A percentile compares a stretch with the other conserved stretches of the same genome.
Evolutionary conservation across 2,329 filamentous ascomycete species (phyloP).

Genomic region (Penicillium sp.): DNA sequence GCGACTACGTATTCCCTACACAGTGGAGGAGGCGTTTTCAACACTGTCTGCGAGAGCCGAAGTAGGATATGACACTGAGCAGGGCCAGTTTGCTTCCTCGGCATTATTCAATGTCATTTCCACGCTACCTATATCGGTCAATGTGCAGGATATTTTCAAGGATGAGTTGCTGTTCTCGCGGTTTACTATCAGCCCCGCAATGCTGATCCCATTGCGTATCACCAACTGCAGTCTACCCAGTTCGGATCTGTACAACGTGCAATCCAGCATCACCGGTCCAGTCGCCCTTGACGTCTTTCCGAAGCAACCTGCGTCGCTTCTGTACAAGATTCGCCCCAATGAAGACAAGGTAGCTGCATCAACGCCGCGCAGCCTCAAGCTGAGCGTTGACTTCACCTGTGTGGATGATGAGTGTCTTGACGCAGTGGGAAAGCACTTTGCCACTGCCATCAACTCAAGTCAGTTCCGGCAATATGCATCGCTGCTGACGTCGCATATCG

Average conservation of each 20-base stretch:
- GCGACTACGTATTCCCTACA: constrained; percentile 68
- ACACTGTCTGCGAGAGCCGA: constrained; percentile 74
- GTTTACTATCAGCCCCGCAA: constrained; percentile 85
- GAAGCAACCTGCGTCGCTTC: constrained; percentile 72
- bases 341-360: constrained; percentile 18
- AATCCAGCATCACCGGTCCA: constrained; percentile 46
- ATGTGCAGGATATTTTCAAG: constrained; percentile 95
- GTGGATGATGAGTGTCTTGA: constrained; percentile 67
- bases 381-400: constrained; percentile 72
- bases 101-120: constrained; percentile 64
- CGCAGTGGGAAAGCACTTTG: constrained; percentile 47
- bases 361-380: constrained; percentile 42
- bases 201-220: constrained; percentile 68
- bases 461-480: constrained; percentile 47
- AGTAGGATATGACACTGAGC: constrained; percentile 65
- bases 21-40: constrained; percentile 69
- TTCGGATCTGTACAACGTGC: constrained; percentile 61
- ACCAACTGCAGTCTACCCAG: constrained; percentile 66
- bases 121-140: constrained; percentile 81
- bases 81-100: constrained; percentile 62
- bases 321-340: constrained; percentile 66
- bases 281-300: constrained; percentile 64
- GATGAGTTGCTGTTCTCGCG: constrained; percentile 74
- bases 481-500: constrained; percentile 52
- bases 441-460: constrained; percentile 46